Conservation (phyloP, 2,329 filamentous ascomycete species). For the Ophiocordyceps polyrhachis-furcata region DNA sequence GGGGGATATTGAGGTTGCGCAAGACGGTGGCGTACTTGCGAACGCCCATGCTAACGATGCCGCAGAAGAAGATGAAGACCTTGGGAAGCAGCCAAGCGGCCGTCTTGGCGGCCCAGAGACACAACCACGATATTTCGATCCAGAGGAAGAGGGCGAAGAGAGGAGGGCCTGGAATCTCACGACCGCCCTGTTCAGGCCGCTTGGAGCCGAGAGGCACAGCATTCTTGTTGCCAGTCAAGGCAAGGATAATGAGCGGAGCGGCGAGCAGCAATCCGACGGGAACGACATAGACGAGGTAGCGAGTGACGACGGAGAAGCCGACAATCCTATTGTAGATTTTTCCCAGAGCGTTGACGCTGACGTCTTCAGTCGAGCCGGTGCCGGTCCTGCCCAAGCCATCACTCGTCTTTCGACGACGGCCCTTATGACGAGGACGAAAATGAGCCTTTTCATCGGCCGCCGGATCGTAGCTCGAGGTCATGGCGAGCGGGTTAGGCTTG, state of each 20-base stretch:
- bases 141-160: slow-evolving; percentile 47
- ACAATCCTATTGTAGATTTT: slow-evolving; percentile 46
- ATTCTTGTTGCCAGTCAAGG: slow-evolving; percentile 20
- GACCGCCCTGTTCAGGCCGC: slow-evolving; percentile 1
- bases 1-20: slow-evolving; percentile 41
- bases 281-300: slow-evolving; percentile 50
- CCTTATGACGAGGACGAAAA: slow-evolving; percentile 10
- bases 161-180: slow-evolving; percentile 19
- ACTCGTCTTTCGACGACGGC: slow-evolving; percentile 31
- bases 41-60: slow-evolving; percentile 50
- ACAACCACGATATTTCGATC: slow-evolving; percentile 50
- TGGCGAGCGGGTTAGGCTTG: not conserved
- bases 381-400: slow-evolving; percentile 20
- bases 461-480: not conserved
- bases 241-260: slow-evolving; percentile 39
- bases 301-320: slow-evolving; percentile 41
- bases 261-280: slow-evolving; percentile 44
- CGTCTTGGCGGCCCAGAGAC: slow-evolving; percentile 48
- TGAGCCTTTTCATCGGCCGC: not conserved
- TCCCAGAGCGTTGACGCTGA: slow-evolving; percentile 45
- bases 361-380: slow-evolving; percentile 29
- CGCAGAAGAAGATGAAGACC: slow-evolving; percentile 49
- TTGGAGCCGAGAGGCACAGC: slow-evolving; percentile 19
- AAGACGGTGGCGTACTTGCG: slow-evolving; percentile 52
- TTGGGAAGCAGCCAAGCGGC: slow-evolving; percentile 40